phyloP scores from a whole-genome alignment of 1,284 basidiomycete species.

The Stygiomarasmius scandens region DNA sequence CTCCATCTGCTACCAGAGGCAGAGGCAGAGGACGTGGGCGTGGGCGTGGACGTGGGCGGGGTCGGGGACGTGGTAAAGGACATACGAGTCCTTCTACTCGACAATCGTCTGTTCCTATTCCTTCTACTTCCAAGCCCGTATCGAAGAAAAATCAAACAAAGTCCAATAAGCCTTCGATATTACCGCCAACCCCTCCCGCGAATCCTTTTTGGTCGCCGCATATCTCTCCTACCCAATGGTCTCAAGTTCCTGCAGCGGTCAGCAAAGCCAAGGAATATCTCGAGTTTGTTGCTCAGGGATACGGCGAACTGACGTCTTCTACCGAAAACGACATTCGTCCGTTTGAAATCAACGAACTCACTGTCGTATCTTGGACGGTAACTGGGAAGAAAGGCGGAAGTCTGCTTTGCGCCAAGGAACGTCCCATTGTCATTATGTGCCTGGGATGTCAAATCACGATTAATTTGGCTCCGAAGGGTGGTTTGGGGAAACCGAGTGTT shows the following conservation, averaged over 20 bases:
- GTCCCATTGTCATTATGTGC: conserved; percentile 18
- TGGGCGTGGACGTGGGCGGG: neutral
- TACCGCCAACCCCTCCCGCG: neutral
- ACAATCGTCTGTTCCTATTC: no score
- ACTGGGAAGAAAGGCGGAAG: conserved; percentile 11
- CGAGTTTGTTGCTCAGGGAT: neutral
- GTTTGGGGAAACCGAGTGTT: neutral
- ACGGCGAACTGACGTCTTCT: conserved; percentile 6
- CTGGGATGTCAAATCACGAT: conserved; percentile 19
- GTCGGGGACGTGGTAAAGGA: neutral
- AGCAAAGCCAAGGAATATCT: conserved; percentile 4
- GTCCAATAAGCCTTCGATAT: no score
- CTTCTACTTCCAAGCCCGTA: no score
- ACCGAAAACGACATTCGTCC: neutral
- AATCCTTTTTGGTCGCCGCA: neutral
- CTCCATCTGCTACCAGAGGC: neutral
- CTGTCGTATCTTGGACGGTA: conserved; percentile 12
- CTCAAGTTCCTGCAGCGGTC: conserved; percentile 5
- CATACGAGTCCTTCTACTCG: neutral
- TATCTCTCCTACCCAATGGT: neutral
- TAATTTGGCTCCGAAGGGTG: conserved; percentile 16
- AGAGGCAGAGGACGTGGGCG: neutral
- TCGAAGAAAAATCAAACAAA: no score
- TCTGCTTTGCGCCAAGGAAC: conserved; percentile 7
- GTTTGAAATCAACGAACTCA: conserved; percentile 1